Percentiles rank a stretch among this genome's conserved stretches.
Conservation (phyloP, 768 basidiomycete species). For the Tephrocybe sp. region DNA sequence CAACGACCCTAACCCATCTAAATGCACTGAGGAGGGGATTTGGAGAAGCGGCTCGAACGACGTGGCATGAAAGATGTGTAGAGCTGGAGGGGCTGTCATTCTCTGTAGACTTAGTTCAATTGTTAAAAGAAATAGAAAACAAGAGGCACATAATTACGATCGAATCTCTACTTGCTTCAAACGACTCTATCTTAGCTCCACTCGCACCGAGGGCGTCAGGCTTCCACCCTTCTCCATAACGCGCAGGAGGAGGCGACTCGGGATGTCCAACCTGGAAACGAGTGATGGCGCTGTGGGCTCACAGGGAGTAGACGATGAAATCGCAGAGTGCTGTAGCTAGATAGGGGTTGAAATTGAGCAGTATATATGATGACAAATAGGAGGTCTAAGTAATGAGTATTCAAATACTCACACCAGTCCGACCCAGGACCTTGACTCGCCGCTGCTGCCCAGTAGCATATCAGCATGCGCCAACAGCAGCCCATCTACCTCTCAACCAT, state of each 20-base stretch:
- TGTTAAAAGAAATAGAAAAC: not conserved
- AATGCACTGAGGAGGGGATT: constrained; percentile 33
- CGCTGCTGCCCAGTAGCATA: constrained; percentile 29
- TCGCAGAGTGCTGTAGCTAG: constrained; percentile 15
- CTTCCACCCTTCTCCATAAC: not conserved
- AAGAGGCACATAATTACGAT: constrained; percentile 52
- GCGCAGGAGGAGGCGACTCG: not conserved
- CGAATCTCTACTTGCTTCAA: constrained; percentile 45
- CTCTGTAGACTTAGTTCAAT: constrained; percentile 34
- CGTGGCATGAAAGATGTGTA: constrained; percentile 55
- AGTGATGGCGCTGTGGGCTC: constrained; percentile 47
- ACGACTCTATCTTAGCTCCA: constrained; percentile 27
- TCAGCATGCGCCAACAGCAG: constrained; percentile 31
- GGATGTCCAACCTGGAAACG: constrained; percentile 30
- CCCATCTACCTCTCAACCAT: not conserved
- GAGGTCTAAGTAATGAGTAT: not conserved
- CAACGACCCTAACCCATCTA: constrained; percentile 47
- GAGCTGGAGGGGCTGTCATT: constrained; percentile 49
- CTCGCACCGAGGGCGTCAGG: constrained; percentile 21
- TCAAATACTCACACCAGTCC: constrained; percentile 30
- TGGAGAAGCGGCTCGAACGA: constrained; percentile 50
- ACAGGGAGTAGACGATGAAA: constrained; percentile 13
- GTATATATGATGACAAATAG: too few relatives aligned
- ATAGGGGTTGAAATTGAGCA: constrained; percentile 22
- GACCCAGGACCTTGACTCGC: constrained; percentile 24